Evolutionary conservation across 345 rosid species (phyloP).

Genomic region (Salix dunnii): DNA sequence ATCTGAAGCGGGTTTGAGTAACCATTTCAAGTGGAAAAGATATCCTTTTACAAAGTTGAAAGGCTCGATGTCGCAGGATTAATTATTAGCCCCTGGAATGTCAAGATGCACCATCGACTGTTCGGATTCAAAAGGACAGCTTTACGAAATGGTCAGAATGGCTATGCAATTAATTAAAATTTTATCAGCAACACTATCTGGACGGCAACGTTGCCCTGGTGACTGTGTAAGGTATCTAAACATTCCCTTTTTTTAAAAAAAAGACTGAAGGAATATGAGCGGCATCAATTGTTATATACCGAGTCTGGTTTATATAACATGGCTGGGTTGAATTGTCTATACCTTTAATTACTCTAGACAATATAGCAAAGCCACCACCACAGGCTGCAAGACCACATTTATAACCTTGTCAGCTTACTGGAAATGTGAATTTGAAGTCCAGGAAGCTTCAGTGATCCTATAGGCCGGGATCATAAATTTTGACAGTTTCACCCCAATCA

Average conservation of each 20-base stretch:
- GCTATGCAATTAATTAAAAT: neutral
- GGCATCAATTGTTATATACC: neutral
- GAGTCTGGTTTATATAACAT: neutral
- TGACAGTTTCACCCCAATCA: conserved; percentile 47
- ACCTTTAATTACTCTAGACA: neutral
- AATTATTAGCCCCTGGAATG: too few species aligned
- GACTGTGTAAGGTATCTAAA: neutral
- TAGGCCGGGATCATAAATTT: conserved; percentile 29
- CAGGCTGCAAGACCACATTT: too few species aligned
- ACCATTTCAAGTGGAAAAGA: neutral
- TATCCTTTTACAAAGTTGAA: neutral
- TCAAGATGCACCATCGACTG: neutral
- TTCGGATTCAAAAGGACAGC: neutral
- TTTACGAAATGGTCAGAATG: neutral
- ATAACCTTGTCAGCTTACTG: neutral
- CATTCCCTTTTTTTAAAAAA: neutral
- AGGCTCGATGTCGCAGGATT: neutral
- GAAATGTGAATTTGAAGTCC: neutral
- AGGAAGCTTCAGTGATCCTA: neutral
- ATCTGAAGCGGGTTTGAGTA: neutral
- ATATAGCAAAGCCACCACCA: too few species aligned
- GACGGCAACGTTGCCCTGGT: neutral
- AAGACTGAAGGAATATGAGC: neutral
- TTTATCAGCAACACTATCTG: neutral
- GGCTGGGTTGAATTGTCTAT: neutral